A percentile compares a stretch with the other conserved stretches of the same genome.
phyloP scores from a whole-genome alignment of 257 asterid genomes.

The Fraxinus anomala region DNA sequence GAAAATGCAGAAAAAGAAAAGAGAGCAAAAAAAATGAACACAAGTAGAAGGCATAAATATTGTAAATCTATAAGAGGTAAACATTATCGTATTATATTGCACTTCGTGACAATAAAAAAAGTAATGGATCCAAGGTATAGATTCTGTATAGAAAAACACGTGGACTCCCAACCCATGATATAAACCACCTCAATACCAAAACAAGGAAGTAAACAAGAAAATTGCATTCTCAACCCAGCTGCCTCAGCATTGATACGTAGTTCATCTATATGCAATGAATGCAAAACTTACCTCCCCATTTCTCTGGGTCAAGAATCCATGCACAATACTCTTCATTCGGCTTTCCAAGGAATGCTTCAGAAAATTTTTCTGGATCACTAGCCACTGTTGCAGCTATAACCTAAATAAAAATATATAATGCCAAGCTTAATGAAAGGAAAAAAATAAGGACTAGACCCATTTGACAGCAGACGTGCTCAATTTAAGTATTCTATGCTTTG shows the following conservation, averaged over 20 bases:
- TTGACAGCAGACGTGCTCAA: not conserved
- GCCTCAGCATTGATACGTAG: not conserved
- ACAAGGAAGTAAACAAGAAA: not conserved
- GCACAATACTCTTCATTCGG: slow-evolving; percentile 78
- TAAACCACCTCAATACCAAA: not conserved
- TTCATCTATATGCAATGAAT: not conserved
- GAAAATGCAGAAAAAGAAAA: too few species aligned
- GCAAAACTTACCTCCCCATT: slow-evolving; percentile 87
- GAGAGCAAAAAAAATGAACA: not conserved
- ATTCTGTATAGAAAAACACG: not conserved
- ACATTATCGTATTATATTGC: not conserved
- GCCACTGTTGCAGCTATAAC: slow-evolving; percentile 92
- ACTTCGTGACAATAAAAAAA: not conserved
- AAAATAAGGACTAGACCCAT: not conserved
- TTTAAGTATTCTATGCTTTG: too few species aligned
- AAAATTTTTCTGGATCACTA: slow-evolving; percentile 73
- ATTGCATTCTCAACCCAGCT: not conserved
- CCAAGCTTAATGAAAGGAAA: slow-evolving; percentile 15
- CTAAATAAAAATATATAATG: slow-evolving; percentile 37
- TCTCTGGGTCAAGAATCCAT: slow-evolving; percentile 93
- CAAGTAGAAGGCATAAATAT: not conserved
- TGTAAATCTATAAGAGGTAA: not conserved
- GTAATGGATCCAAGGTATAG: not conserved
- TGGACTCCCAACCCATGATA: not conserved
- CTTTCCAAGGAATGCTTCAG: slow-evolving; percentile 88